A percentile compares a stretch with the other conserved stretches of the same genome.
Evolutionary conservation across 345 rosid genomes (phyloP).

Genomic region (Hibiscus mutabilis): DNA sequence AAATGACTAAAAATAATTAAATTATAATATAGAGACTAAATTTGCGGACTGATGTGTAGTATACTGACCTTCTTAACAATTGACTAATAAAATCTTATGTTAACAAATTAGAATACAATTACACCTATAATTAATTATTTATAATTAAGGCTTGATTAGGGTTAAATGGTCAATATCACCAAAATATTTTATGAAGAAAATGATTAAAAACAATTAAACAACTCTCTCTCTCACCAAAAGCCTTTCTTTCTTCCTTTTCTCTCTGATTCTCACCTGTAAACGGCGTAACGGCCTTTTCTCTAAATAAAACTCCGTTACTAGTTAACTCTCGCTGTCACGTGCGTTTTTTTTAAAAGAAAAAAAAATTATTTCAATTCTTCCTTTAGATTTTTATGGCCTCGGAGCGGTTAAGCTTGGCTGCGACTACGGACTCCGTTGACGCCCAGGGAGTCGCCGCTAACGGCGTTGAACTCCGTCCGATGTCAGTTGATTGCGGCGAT

Average conservation of each 20-base stretch:
- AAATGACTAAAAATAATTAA: too few species aligned
- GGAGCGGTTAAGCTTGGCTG: slow-evolving; percentile 44
- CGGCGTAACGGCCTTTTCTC: slow-evolving; percentile 2
- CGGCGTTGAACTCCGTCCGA: slow-evolving; percentile 32
- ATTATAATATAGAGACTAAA: too few species aligned
- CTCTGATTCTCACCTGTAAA: background rate
- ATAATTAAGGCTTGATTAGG: background rate
- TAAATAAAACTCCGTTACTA: background rate
- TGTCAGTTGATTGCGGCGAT: slow-evolving; percentile 43
- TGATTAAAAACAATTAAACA: background rate
- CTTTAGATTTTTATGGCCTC: slow-evolving; percentile 34
- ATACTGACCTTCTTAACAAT: too few species aligned
- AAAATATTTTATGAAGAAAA: background rate
- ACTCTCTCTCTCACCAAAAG: background rate
- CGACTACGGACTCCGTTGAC: slow-evolving; percentile 30
- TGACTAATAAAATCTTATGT: background rate
- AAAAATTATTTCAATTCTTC: background rate
- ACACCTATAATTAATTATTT: background rate
- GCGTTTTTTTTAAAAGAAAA: slow-evolving; percentile 3
- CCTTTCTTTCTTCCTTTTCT: slow-evolving; percentile 15
- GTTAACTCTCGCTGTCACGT: background rate
- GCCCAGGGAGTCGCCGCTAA: slow-evolving; percentile 33
- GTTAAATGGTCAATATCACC: background rate
- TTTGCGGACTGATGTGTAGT: too few species aligned
- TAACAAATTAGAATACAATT: background rate